These are phyloP conservation scores for Mycena floridula DNA, from an alignment of 768 basidiomycete species.

Conservation along the genomic window DNA sequence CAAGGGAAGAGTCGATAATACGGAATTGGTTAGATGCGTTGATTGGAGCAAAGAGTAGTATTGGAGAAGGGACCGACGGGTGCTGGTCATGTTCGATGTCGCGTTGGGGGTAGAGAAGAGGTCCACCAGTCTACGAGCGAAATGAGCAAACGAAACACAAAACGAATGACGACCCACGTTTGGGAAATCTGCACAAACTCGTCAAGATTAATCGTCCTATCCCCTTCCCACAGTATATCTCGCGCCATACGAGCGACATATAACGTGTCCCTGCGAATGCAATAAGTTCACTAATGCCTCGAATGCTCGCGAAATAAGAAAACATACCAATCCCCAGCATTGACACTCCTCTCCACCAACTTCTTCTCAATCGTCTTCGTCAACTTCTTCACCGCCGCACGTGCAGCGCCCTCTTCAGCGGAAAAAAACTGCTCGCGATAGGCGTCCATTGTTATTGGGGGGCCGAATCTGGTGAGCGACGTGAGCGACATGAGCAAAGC, in stretches of 20 bases:
- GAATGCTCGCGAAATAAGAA: slow-evolving; percentile 36
- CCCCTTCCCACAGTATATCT: slow-evolving; percentile 87
- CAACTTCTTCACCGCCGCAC: slow-evolving; percentile 81
- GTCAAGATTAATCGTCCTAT: slow-evolving; percentile 67
- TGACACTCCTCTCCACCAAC: slow-evolving; percentile 74
- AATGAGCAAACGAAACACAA: slow-evolving; percentile 8
- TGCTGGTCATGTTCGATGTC: slow-evolving; percentile 49
- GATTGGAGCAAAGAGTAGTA: slow-evolving; percentile 86
- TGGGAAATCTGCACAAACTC: slow-evolving; percentile 85
- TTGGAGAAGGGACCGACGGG: slow-evolving; percentile 68
- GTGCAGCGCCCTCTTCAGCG: slow-evolving; percentile 55
- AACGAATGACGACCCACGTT: slow-evolving; percentile 52
- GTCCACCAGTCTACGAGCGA: slow-evolving; percentile 70
- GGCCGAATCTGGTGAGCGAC: slow-evolving; percentile 62
- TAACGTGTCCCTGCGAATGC: slow-evolving; percentile 86
- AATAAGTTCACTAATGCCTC: background rate
- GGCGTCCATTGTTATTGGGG: slow-evolving; percentile 67
- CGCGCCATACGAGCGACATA: slow-evolving; percentile 89
- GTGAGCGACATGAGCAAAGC: slow-evolving; percentile 19
- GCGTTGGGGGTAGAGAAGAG: slow-evolving; percentile 70
- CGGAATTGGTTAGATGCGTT: slow-evolving; percentile 78
- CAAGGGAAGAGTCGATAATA: slow-evolving; percentile 78
- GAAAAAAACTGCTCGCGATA: slow-evolving; percentile 79
- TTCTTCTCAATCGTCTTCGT: slow-evolving; percentile 69
- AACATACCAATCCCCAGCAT: slow-evolving; percentile 96